Evolutionary conservation across 2,329 filamentous ascomycete species (phyloP), one percentile per base, ranked within the genome.

Genomic region (Rhinocladiella similis): DNA sequence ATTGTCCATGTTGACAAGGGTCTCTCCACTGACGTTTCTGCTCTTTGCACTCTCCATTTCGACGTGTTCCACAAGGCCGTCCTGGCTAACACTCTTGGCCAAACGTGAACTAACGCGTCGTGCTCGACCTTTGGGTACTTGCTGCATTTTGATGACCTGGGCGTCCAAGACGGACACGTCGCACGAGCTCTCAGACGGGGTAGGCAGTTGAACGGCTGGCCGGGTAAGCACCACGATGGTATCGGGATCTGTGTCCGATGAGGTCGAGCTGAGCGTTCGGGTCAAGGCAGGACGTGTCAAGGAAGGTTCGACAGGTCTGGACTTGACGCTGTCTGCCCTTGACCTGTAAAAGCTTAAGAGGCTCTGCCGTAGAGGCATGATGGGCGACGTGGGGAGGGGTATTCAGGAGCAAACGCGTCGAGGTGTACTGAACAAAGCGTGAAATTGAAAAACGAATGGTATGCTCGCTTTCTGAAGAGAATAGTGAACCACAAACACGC

Each of bases 1-100:
- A 53, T 62, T 68, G 71, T 74, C 65, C 64, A 73, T 58, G 69
- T 72, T 64, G 72, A 80, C 72, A 70, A 78, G 48, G 71, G 72
- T 61, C 50, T 70, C 67, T 33, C 64, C 67, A 42, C 67, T 65
- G 20, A 67, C 62, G 9, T 60, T 65, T 47, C 59, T 61, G 47
- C 68, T 70, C 12, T 67, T 52, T 33, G 66, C 51, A 41, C 60
- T 53, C 36, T 61, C 67, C 43, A 70, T 63, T 19, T 62, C 56
- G 16, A 66, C 64, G 14, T 63, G 56, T 38, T 65, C 63, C 22
- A 68, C 63, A 19, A 70, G 63, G 29, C 69, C 62, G 59, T 69
- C 69, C 27, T 45, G 57, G 19, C 55, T 60, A 27, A 47, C 36
- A 29, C 41, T 46, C 35, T 48, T 50, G 14, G 46, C 25, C 35